Evolutionary conservation across 768 basidiomycete species (phyloP), one percentile per base, ranked within the genome.

Genomic region (Tylopilus plumbeoviolaceoides): DNA sequence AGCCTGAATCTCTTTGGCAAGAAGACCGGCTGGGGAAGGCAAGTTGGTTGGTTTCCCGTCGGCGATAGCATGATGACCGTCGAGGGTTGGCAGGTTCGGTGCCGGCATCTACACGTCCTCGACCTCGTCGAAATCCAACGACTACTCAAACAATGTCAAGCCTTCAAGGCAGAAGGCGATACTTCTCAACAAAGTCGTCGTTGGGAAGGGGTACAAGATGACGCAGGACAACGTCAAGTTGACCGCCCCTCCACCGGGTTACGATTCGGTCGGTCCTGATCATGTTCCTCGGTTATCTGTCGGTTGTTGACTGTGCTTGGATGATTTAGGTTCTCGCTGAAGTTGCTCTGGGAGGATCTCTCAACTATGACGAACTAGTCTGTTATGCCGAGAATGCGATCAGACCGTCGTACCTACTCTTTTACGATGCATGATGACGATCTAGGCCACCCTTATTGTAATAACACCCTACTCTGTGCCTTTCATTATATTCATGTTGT

Each of bases 101-200:
- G 78, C 79, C 35, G 85, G 85, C 23, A 83, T 87, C 39, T 87
- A 87, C 62, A 86, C 85, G 1, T 85, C 84, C 6, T 83, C 83
- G n/a, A 87, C 85, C 1, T 86, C 86, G n/a, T 87, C 85, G 7
- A 87, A 87, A 78, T 84, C 85, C 17, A 82, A 86, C 54, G 85
- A 88, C 66, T 88, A 88, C 62, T 84, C 84, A 11, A 73, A 71
- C 47, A 85, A 84, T 54, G 73, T 77, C 48, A 78, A 76, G 54
- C 69, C 75, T 40, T 85, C 82, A 0, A 65, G 67, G 17, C 66
- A 80, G 56, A 85, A 85, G 58, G 81, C 82, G 0, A 84, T 88
- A 36, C 74, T 88, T n/a, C 69, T 88, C 48, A 87, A 86, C 68
- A 87, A 87, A 60, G 85, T 88, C 18, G 72, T 87, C 14, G 85